Conservation (phyloP, 1,284 basidiomycete species). For the Puccinia polysora region DNA sequence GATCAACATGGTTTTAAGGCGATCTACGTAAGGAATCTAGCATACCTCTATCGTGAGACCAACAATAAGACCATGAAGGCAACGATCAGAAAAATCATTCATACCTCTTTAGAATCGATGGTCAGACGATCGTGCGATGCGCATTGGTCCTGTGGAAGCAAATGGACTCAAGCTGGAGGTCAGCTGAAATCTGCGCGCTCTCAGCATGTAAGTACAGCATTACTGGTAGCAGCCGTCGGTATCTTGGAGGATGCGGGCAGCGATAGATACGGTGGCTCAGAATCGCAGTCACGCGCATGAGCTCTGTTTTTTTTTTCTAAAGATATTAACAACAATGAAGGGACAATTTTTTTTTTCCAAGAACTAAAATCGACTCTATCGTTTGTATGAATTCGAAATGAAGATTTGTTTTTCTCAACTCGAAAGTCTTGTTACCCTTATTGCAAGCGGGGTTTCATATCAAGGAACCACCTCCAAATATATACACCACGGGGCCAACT, state of each 20-base stretch:
- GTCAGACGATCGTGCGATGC: neutral
- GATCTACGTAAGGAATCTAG: neutral
- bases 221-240: conserved; percentile 1
- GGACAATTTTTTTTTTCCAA: too few relatives aligned
- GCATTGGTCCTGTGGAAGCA: neutral
- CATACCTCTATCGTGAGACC: conserved; percentile 1
- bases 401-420: too few relatives aligned
- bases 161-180: neutral
- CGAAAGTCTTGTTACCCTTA: too few relatives aligned
- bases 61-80: neutral
- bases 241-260: neutral
- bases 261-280: too few relatives aligned
- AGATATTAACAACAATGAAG: too few relatives aligned
- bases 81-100: neutral
- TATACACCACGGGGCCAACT: too few relatives aligned
- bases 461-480: too few relatives aligned
- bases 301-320: too few relatives aligned
- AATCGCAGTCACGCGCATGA: too few relatives aligned
- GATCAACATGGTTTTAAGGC: conserved; percentile 9
- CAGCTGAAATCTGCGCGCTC: neutral
- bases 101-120: neutral
- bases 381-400: too few relatives aligned
- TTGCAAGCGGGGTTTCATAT: too few relatives aligned
- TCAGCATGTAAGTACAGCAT: neutral
- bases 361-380: too few relatives aligned